These are phyloP conservation scores for Pyrenula aspistea DNA, from an alignment of 495 filamentous ascomycete species.

Conservation along the genomic window DNA sequence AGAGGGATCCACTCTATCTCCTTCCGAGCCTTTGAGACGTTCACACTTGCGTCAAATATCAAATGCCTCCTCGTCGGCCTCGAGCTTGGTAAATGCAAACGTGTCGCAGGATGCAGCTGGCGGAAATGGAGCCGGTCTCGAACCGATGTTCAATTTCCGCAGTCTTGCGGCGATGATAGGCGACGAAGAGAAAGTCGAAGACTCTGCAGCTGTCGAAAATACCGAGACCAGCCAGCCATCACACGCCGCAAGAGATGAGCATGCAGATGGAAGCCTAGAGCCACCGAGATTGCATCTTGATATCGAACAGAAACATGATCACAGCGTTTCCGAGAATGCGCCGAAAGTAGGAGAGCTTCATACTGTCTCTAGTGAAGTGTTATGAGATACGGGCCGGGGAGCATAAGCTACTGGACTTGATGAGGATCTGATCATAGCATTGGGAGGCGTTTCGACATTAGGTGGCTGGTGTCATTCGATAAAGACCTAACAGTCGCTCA, in stretches of 20 bases:
- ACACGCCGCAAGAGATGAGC: not conserved
- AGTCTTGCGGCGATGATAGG: conserved; percentile 80
- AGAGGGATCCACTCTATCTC: not conserved
- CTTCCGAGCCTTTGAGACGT: conserved; percentile 31
- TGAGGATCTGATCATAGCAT: not conserved
- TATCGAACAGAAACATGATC: not conserved
- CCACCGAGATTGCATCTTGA: not conserved
- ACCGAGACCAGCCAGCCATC: conserved; percentile 15
- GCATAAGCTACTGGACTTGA: not conserved
- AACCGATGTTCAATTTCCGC: conserved; percentile 85
- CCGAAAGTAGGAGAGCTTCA: not conserved
- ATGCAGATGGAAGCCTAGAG: not conserved
- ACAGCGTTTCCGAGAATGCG: not conserved
- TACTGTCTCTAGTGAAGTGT: not conserved
- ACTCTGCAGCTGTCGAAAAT: conserved; percentile 30
- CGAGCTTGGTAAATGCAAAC: conserved; percentile 56
- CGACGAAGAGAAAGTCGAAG: conserved; percentile 40
- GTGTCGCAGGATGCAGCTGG: conserved; percentile 33
- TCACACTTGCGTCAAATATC: conserved; percentile 71
- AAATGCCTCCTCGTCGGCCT: conserved; percentile 70
- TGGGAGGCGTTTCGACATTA: not conserved
- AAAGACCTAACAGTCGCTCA: not conserved
- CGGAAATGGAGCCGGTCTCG: conserved; percentile 37
- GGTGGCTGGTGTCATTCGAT: not conserved
- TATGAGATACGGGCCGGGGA: not conserved